Base-by-base conservation (phyloP, 1,284 basidiomycete genomes). In the Moesziomyces sp. region DNA sequence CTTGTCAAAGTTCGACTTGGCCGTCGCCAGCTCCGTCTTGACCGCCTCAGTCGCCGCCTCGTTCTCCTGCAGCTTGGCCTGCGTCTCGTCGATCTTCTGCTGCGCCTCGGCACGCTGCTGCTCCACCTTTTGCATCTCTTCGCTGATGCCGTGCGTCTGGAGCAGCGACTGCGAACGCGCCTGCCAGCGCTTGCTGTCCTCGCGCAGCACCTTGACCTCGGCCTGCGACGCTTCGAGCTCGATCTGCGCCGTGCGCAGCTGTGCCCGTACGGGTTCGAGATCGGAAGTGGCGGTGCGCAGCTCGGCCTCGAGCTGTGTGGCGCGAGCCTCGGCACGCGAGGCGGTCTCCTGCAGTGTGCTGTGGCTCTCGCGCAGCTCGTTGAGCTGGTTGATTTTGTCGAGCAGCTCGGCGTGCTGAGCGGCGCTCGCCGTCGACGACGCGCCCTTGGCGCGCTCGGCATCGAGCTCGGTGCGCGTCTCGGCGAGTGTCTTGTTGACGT, bases 361-460 rank as follows among this genome's bases (percentile, higher is more conserved):
- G 77, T 95, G 94, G 85, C 92, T 94, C 85, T 96, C 93, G 46
- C 93, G 89, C 8, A 95, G 87, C 57, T 94, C 88, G 67, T 92
- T 93, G 61, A 94, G 87, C 78, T 94, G 91, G 75, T 93, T 92
- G 84, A 95, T 94, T 77, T 92, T 89, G 82, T 94, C 92, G 44
- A 95, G 86, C 46, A 96, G 88, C 81, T 94, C 92, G 14, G 90
- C 88, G 74, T 95, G 93, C 78, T 94, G 91, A 0, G 34, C 49
- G n/a, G 91, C 89, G 3, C 91, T 91, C 0, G 89, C 87, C 46
- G 79, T 88, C 14, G 66, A 66, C 2, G 67, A 35, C 18, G 58
- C 64, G 52, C 53, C 68, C 48, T 68, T 68, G 46, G 58, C 49
- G 18, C 76, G 62, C 44, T 80, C 74, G 42, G 66, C 46, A 16